A percentile compares a stretch with the other conserved stretches of the same genome.
phyloP scores from a whole-genome alignment of 2,329 filamentous ascomycete genomes.

The Curvularia hawaiiensis region DNA sequence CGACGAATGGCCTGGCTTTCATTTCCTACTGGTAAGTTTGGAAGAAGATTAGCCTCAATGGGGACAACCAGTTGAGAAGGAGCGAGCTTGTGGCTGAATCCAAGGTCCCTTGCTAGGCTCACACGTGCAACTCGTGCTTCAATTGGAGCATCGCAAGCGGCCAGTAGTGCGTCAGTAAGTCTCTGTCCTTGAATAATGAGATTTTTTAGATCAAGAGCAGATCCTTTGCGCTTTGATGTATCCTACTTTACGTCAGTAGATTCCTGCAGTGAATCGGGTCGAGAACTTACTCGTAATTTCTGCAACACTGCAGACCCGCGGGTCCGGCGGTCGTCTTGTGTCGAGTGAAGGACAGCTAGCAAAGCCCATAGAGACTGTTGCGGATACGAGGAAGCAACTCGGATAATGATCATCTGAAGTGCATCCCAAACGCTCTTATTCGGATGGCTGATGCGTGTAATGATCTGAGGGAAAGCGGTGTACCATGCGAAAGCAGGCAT shows the following conservation, averaged over 20 bases:
- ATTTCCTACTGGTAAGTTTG: constrained; percentile 74
- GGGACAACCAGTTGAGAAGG: constrained; percentile 89
- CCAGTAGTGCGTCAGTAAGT: constrained; percentile 79
- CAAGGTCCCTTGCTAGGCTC: constrained; percentile 76
- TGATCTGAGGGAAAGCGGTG: constrained; percentile 85
- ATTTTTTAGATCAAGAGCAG: constrained; percentile 66
- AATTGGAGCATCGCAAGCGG: constrained; percentile 80
- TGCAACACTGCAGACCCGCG: constrained; percentile 55
- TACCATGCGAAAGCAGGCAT: constrained; percentile 81
- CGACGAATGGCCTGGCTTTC: constrained; percentile 70
- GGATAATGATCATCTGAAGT: constrained; percentile 79
- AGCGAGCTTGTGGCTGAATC: constrained; percentile 81
- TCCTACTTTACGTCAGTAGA: constrained; percentile 52
- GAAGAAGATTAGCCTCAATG: constrained; percentile 81
- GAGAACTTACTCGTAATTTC: constrained; percentile 46
- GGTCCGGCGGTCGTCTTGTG: constrained; percentile 68
- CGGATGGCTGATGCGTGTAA: constrained; percentile 92
- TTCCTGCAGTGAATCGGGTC: constrained; percentile 19
- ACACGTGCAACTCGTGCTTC: constrained; percentile 72
- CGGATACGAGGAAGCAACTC: constrained; percentile 85
- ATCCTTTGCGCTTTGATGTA: constrained; percentile 58
- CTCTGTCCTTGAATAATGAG: constrained; percentile 81
- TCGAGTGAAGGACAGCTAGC: constrained; percentile 83
- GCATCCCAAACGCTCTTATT: constrained; percentile 77
- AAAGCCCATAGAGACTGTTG: constrained; percentile 92